These are phyloP conservation scores for Letharia columbiana DNA, from an alignment of 495 filamentous ascomycete species.

Conservation along the genomic window DNA sequence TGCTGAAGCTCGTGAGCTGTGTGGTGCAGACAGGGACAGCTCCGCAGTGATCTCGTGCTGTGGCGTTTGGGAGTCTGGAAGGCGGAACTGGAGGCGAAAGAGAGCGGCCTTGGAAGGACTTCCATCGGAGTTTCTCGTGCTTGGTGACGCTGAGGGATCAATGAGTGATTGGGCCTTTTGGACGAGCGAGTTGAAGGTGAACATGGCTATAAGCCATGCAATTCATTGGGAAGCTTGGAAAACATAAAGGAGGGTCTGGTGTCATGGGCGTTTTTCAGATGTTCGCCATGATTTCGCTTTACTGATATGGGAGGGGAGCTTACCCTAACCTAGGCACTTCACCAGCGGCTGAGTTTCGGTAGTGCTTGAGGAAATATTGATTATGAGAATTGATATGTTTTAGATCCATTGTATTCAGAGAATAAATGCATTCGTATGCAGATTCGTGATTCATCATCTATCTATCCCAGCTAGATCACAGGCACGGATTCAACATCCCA, in stretches of 20 bases:
- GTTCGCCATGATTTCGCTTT: background rate
- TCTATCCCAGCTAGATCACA: slow-evolving; percentile 9
- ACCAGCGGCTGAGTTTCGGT: background rate
- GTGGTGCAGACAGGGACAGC: slow-evolving; percentile 66
- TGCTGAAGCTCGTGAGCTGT: slow-evolving; percentile 33
- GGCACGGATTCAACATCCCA: background rate
- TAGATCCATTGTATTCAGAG: background rate
- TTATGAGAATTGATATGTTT: background rate
- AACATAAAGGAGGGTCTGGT: background rate
- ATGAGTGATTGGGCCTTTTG: slow-evolving; percentile 94
- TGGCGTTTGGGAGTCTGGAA: slow-evolving; percentile 83
- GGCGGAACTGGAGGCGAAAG: slow-evolving; percentile 93
- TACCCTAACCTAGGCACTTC: too few species aligned
- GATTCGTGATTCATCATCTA: slow-evolving; percentile 14
- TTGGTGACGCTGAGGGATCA: slow-evolving; percentile 60
- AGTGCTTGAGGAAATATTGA: background rate
- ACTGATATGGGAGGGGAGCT: background rate
- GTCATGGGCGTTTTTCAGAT: background rate
- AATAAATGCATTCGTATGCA: background rate
- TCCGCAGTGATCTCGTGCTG: slow-evolving; percentile 94
- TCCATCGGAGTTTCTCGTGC: slow-evolving; percentile 47
- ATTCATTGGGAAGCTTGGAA: background rate
- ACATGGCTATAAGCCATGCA: slow-evolving; percentile 43
- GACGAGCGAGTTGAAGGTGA: slow-evolving; percentile 76
- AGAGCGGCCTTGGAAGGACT: slow-evolving; percentile 84